phyloP scores from a whole-genome alignment of 306 rosid species.

The Prunus campanulata region DNA sequence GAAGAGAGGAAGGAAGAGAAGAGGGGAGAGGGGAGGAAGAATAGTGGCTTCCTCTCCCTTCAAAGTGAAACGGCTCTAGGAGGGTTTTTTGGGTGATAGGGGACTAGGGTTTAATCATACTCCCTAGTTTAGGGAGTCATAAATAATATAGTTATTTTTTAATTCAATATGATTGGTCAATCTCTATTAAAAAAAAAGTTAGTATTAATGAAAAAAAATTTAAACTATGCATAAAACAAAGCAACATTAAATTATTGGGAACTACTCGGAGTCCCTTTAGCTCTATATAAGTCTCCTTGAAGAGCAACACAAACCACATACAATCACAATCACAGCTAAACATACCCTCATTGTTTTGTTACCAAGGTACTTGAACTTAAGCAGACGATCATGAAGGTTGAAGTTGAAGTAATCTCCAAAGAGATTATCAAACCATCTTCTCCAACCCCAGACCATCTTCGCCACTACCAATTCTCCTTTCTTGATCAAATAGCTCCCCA shows the following conservation, averaged over 20 bases:
- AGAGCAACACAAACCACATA: background rate
- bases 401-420: conserved; percentile 29
- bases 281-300: conserved; percentile 6
- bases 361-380: background rate
- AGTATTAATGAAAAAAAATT: background rate
- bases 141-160: no score
- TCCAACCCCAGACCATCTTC: conserved; percentile 37
- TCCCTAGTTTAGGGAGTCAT: no score
- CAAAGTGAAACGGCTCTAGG: no score
- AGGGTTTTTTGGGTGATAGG: no score
- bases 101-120: no score
- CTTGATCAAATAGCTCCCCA: conserved; percentile 52
- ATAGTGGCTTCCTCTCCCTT: no score
- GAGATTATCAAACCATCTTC: conserved; percentile 43
- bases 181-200: no score
- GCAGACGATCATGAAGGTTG: background rate
- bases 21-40: no score
- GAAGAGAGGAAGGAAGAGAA: no score
- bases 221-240: no score
- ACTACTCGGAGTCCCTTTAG: background rate
- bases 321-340: background rate
- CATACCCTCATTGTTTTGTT: background rate
- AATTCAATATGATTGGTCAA: no score
- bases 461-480: conserved; percentile 44
- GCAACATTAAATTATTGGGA: no score